phyloP scores from a whole-genome alignment of 2,329 filamentous ascomycete species.

The Xylaria sp. region DNA sequence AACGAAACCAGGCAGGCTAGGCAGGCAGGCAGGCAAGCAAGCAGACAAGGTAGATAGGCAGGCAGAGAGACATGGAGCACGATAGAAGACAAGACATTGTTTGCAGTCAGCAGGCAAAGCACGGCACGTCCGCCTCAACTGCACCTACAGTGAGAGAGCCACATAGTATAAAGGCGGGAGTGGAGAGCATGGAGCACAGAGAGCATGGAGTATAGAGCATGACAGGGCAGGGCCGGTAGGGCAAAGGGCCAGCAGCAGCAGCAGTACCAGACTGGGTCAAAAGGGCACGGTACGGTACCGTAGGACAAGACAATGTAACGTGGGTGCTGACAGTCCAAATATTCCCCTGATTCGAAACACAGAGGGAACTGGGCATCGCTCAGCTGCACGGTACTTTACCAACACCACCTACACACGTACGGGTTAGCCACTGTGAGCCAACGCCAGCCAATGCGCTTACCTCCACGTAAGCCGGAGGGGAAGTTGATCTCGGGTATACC shows the following conservation, averaged over 20 bases:
- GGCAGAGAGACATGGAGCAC: constrained; percentile 16
- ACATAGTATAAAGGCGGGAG: constrained; percentile 26
- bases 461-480: constrained; percentile 34
- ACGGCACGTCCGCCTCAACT: constrained; percentile 29
- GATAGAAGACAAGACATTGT: constrained; percentile 29
- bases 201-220: constrained; percentile 9
- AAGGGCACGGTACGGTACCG: constrained; percentile 1
- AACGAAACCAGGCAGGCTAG: constrained; percentile 7
- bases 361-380: constrained; percentile 29
- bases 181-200: constrained; percentile 30
- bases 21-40: constrained; percentile 16
- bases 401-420: constrained; percentile 3
- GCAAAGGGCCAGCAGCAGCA: not conserved
- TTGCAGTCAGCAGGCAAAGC: constrained; percentile 35
- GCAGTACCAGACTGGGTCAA: not conserved
- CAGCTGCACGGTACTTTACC: constrained; percentile 41
- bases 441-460: constrained; percentile 22
- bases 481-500: constrained; percentile 31
- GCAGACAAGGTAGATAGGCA: not conserved
- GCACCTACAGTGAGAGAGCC: constrained; percentile 31
- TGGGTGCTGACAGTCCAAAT: constrained; percentile 36
- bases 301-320: constrained; percentile 38
- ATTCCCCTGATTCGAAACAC: constrained; percentile 38
- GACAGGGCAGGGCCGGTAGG: constrained; percentile 10
- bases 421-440: constrained; percentile 2